Evolutionary conservation across 2,329 filamentous ascomycete species (phyloP).

Genomic region (Pestalotiopsis sp.): DNA sequence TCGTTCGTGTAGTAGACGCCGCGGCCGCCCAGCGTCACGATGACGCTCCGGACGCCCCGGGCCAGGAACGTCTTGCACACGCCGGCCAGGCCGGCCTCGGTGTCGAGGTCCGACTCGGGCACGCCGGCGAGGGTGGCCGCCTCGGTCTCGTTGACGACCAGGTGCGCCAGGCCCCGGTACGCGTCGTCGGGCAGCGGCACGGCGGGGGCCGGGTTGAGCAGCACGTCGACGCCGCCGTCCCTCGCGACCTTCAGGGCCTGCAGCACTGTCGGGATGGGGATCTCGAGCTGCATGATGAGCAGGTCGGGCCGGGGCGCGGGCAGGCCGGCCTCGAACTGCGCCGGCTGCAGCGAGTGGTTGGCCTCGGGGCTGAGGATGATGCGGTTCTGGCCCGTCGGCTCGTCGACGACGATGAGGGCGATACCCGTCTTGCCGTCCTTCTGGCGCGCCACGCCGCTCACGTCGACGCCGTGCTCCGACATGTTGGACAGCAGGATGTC

Average conservation of each 20-base stretch:
- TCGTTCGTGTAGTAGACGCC: constrained; percentile 70
- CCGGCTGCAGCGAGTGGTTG: constrained; percentile 54
- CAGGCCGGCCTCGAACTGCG: constrained; percentile 33
- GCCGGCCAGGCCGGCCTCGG: constrained; percentile 41
- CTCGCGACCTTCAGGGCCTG: constrained; percentile 57
- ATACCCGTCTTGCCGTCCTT: constrained; percentile 62
- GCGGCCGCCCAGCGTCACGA: constrained; percentile 81
- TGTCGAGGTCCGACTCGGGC: constrained; percentile 50
- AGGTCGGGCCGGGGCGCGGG: constrained; percentile 54
- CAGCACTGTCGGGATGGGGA: constrained; percentile 67
- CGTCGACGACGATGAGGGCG: constrained; percentile 76
- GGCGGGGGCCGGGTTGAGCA: constrained; percentile 85
- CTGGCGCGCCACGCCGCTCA: constrained; percentile 48
- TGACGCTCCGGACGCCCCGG: constrained; percentile 72
- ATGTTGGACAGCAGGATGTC: constrained; percentile 60
- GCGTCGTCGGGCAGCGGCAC: constrained; percentile 65
- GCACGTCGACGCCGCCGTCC: constrained; percentile 56
- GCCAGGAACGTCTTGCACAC: constrained; percentile 64
- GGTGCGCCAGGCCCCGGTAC: constrained; percentile 70
- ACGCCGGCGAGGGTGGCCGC: constrained; percentile 70
- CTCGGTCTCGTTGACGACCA: constrained; percentile 91
- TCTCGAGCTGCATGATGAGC: constrained; percentile 78
- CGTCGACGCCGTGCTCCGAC: constrained; percentile 62
- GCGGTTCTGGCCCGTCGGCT: constrained; percentile 72
- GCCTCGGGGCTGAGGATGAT: constrained; percentile 75